Percentiles rank a stretch among this genome's conserved stretches.
These are phyloP conservation scores for Suillus hirtellus DNA, from an alignment of 768 basidiomycete species.

Conservation along the genomic window DNA sequence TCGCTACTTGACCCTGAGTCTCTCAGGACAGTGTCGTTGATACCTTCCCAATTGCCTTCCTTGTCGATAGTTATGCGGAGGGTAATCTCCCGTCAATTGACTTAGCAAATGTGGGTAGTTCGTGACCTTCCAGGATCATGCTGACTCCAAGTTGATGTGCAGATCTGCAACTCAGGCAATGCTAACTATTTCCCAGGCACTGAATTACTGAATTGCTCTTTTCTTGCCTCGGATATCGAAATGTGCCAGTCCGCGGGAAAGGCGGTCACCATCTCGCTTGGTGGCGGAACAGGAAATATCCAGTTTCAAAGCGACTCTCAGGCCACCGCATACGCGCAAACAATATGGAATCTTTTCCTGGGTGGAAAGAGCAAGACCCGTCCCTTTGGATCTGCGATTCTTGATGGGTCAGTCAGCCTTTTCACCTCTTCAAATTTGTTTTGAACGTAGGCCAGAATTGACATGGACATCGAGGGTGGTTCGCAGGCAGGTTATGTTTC, in stretches of 20 bases:
- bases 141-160: neutral
- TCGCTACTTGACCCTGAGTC: neutral
- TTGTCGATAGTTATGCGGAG: constrained; percentile 57
- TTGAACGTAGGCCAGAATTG: constrained; percentile 26
- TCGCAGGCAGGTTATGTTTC: constrained; percentile 28
- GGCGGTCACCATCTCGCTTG: constrained; percentile 54
- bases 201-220: constrained; percentile 59
- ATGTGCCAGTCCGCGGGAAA: constrained; percentile 67
- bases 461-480: constrained; percentile 52
- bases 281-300: constrained; percentile 62
- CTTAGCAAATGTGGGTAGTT: constrained; percentile 51
- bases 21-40: constrained; percentile 56
- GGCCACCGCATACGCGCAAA: constrained; percentile 58
- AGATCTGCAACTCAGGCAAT: constrained; percentile 63
- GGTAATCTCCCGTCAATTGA: constrained; percentile 61
- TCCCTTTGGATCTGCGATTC: constrained; percentile 69
- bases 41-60: constrained; percentile 60
- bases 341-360: constrained; percentile 68
- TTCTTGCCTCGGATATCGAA: constrained; percentile 60
- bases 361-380: constrained; percentile 62
- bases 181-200: constrained; percentile 65
- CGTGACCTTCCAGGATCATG: neutral
- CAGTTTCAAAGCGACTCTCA: constrained; percentile 60
- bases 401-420: constrained; percentile 59
- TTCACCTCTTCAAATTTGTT: neutral